Conservation (phyloP, 371 early-diverging fungal genomes). For the Mortierella sp. region DNA sequence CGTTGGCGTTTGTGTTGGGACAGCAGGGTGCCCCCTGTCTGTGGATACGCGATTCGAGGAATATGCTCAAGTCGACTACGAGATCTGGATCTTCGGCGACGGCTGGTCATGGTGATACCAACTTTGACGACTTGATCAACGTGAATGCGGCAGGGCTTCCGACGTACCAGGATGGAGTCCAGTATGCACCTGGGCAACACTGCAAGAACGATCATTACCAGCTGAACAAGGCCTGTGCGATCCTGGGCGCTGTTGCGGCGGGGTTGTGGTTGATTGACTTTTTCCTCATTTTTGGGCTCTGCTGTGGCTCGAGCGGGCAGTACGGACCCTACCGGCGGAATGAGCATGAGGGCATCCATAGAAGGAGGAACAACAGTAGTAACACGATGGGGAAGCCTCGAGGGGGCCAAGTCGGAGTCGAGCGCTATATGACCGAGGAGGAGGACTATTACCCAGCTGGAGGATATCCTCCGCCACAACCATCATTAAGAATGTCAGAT, state of each 20-base stretch:
- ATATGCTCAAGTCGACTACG: background rate
- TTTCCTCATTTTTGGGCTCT: constrained; percentile 38
- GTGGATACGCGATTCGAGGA: background rate
- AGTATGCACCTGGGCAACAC: constrained; percentile 16
- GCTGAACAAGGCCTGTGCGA: constrained; percentile 36
- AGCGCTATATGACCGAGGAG: background rate
- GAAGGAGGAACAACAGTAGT: background rate
- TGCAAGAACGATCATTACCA: constrained; percentile 34
- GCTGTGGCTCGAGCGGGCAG: constrained; percentile 16
- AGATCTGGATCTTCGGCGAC: background rate
- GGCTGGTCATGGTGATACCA: background rate
- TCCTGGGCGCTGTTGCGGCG: constrained; percentile 28
- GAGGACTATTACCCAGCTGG: constrained; percentile 20
- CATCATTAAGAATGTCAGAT: background rate
- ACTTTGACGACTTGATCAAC: background rate
- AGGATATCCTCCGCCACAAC: background rate
- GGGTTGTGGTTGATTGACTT: constrained; percentile 40
- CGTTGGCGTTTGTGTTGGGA: constrained; percentile 22
- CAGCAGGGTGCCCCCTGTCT: constrained; percentile 16
- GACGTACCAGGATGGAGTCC: constrained; percentile 23
- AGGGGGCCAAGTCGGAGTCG: constrained; percentile 28
- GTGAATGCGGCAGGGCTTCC: background rate
- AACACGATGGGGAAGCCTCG: background rate
- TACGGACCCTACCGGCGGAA: constrained; percentile 1
- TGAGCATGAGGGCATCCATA: background rate